Evolutionary conservation across 371 early-diverging fungal species (phyloP).

Genomic region (Cokeromyces recurvatus): DNA sequence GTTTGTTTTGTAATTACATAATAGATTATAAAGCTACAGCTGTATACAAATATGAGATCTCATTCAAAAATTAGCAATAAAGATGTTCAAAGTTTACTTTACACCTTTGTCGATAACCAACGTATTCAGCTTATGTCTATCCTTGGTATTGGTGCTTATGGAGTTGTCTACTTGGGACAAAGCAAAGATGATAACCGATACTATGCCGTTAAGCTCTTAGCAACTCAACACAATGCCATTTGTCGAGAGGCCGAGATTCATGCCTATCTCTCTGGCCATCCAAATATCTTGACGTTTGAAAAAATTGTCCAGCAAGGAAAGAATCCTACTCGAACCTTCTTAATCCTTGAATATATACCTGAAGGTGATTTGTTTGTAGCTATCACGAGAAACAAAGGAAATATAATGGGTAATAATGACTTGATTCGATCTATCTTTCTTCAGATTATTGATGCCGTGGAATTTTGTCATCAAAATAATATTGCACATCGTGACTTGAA

Average conservation of each 20-base stretch:
- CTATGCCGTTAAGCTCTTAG: conserved; percentile 65
- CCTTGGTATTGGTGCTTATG: conserved; percentile 69
- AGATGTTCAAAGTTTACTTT: conserved; percentile 35
- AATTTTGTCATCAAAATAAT: conserved; percentile 72
- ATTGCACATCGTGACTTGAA: conserved; percentile 90
- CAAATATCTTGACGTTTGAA: conserved; percentile 64
- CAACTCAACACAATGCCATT: conserved; percentile 28
- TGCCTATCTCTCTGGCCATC: conserved; percentile 55
- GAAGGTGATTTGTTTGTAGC: conserved; percentile 76
- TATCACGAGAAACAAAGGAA: conserved; percentile 43
- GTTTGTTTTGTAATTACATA: too few relatives aligned
- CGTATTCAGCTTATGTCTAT: conserved; percentile 51
- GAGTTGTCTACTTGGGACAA: conserved; percentile 64
- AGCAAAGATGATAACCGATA: conserved; percentile 37
- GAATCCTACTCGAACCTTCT: conserved; percentile 45
- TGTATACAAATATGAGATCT: too few relatives aligned
- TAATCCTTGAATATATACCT: conserved; percentile 76
- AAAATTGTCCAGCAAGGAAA: conserved; percentile 66
- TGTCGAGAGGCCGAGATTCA: conserved; percentile 54
- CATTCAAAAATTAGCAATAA: too few relatives aligned
- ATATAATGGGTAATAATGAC: conserved; percentile 51
- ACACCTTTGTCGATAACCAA: conserved; percentile 46
- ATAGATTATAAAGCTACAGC: too few relatives aligned
- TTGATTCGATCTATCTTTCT: conserved; percentile 70
- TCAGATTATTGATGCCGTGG: conserved; percentile 80